These are phyloP conservation scores for Pyronema domesticum DNA, from an alignment of 495 filamentous ascomycete genomes.

Conservation along the genomic window DNA sequence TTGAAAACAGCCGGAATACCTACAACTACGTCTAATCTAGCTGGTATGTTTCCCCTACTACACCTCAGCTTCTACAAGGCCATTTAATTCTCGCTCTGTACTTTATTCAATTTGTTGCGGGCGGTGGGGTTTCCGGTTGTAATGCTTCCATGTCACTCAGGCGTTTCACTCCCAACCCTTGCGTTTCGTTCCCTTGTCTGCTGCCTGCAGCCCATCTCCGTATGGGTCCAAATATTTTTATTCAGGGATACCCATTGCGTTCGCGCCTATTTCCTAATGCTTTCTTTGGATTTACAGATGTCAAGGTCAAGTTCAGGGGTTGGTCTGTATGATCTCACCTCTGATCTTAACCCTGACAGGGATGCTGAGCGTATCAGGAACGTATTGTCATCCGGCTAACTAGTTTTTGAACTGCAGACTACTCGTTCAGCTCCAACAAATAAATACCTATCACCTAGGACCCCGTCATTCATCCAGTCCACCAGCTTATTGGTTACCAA, in stretches of 20 bases:
- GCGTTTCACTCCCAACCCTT: constrained; percentile 19
- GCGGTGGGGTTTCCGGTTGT: too few relatives aligned
- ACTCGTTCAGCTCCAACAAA: neutral
- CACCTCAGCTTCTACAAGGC: too few relatives aligned
- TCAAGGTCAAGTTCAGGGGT: constrained; percentile 13
- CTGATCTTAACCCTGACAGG: constrained; percentile 5
- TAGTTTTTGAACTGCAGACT: neutral
- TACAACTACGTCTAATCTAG: too few relatives aligned
- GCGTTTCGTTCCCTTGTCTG: constrained; percentile 20
- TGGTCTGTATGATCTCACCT: constrained; percentile 4
- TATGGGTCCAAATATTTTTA: constrained; percentile 9
- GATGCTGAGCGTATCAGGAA: constrained; percentile 1
- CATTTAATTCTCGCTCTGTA: too few relatives aligned
- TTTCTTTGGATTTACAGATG: constrained; percentile 9
- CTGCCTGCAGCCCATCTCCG: constrained; percentile 12
- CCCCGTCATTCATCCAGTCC: neutral
- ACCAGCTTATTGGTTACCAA: constrained; percentile 10
- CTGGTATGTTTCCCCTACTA: too few relatives aligned
- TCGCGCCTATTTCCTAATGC: constrained; percentile 6
- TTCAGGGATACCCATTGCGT: constrained; percentile 14
- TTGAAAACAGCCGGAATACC: too few relatives aligned
- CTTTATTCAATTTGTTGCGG: too few relatives aligned
- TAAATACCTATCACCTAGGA: constrained; percentile 3
- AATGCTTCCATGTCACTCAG: neutral
- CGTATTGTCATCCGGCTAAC: neutral